Base-by-base conservation (phyloP, 768 basidiomycete species). In the Lentinus brumalis region DNA sequence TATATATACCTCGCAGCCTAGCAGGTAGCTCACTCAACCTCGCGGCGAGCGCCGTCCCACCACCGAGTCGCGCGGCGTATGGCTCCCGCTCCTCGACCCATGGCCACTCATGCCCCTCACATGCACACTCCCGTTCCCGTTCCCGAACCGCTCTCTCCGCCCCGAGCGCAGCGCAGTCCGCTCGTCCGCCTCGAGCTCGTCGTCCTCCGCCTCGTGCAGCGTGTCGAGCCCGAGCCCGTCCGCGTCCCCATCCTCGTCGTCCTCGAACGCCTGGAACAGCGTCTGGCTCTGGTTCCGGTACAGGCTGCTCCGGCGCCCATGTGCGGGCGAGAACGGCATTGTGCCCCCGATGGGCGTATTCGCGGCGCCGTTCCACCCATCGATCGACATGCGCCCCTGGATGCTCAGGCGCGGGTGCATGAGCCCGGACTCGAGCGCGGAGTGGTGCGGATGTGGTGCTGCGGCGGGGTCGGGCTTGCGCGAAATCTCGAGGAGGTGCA, bases 401-500 rank as follows among this genome's bases (percentile, higher is more conserved):
- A 95, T 78, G 67, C 89, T 91, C 63, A 94, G 79, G 6, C 92
- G 85, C 0, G 93, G 89, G 71, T 94, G 81, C 81, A 89, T 83
- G 26, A 92, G 70, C 2, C 86, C 87, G 42, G 81, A 75, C 70
- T 90, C 87, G 50, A 92, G 79, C 4, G 86, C 72, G 12, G 82
- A 77, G 70, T 85, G 85, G 39, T 50, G 55, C 63, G 71, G 63
- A 53, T 74, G 76, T 35, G 73, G 73, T 10, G 74, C 68, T 29
- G 76, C 76, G 54, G 78, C 75, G 6, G 76, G 75, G 50, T 64
- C 63, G 0, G 85, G 76, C 53, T 77, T 76, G 26, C 91, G 87
- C 3, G 92, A 92, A 63, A 92, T 71, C 74, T 94, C 92, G 68
- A 97, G 86, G 42, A 97, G 83, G 75, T 97, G 92, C n/a, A 99